These are phyloP conservation scores for Suhomyces wounanorum DNA, from an alignment of 1,139 yeast species.

Conservation along the genomic window DNA sequence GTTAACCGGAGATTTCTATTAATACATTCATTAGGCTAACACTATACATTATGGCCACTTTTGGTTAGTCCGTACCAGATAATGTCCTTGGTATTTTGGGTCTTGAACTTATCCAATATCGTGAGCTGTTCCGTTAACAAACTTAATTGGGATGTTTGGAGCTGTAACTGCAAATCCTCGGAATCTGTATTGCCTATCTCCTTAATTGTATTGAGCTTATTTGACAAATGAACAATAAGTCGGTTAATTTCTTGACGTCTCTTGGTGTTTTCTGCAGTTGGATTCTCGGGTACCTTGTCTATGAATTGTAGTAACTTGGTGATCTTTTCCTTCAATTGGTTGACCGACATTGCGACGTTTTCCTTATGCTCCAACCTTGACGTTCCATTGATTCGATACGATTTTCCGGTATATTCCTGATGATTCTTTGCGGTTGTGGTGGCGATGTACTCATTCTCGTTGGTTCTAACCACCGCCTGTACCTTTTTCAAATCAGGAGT, in stretches of 20 bases:
- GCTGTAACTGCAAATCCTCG: slow-evolving; percentile 15
- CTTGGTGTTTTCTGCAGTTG: slow-evolving; percentile 6
- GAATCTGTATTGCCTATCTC: slow-evolving; percentile 3
- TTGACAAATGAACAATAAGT: slow-evolving; percentile 28
- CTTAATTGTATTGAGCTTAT: slow-evolving; percentile 23
- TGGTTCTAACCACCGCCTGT: slow-evolving; percentile 20
- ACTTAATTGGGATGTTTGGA: slow-evolving; percentile 31
- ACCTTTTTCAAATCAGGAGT: slow-evolving; percentile 3
- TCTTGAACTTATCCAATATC: slow-evolving; percentile 26
- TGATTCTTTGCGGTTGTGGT: slow-evolving; percentile 30
- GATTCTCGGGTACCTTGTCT: slow-evolving; percentile 9
- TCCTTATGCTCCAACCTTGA: slow-evolving; percentile 17
- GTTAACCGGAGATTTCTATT: background rate
- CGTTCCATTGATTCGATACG: slow-evolving; percentile 12
- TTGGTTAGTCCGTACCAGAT: slow-evolving; percentile 12
- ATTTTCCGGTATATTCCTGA: slow-evolving; percentile 20
- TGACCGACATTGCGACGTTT: slow-evolving; percentile 21
- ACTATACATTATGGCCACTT: slow-evolving; percentile 4
- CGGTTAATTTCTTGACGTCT: slow-evolving; percentile 22
- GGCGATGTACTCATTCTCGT: slow-evolving; percentile 30
- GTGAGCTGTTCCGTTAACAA: slow-evolving; percentile 33
- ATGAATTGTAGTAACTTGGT: slow-evolving; percentile 23
- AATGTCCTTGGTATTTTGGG: slow-evolving; percentile 22
- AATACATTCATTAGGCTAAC: background rate
- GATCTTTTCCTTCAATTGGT: slow-evolving; percentile 27